Percentiles rank a stretch among this genome's conserved stretches.
Conservation (phyloP, 345 rosid genomes). For the Balakata baccata region DNA sequence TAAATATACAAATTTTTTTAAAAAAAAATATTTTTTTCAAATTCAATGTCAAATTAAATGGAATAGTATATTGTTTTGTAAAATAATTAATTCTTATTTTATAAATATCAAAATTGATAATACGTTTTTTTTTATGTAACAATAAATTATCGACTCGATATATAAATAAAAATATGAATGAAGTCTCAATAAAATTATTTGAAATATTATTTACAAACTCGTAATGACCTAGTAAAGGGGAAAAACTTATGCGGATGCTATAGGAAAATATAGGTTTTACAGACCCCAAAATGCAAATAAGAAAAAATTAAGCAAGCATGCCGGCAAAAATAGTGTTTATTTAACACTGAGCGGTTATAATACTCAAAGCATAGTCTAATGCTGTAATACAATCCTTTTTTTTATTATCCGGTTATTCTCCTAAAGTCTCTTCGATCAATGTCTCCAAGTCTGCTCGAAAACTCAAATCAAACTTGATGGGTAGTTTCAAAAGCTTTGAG, state of each 20-base stretch:
- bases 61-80: no score
- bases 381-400: background rate
- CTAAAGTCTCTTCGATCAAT: slow-evolving; percentile 28
- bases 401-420: slow-evolving; percentile 19
- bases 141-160: no score
- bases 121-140: no score
- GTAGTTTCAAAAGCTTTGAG: slow-evolving; percentile 11
- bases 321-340: slow-evolving; percentile 14
- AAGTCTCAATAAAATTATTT: background rate
- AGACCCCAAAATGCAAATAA: slow-evolving; percentile 15
- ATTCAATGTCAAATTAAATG: no score
- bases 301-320: background rate
- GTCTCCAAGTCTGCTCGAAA: slow-evolving; percentile 14
- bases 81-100: no score
- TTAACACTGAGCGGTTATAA: background rate
- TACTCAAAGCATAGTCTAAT: background rate
- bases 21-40: no score
- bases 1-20: no score
- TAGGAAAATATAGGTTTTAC: slow-evolving; percentile 7
- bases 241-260: background rate
- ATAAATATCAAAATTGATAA: no score
- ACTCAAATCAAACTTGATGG: slow-evolving; percentile 21
- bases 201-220: background rate
- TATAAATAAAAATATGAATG: no score
- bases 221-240: background rate